These are phyloP conservation scores for Metschnikowia aberdeeniae DNA, from an alignment of 805 yeast species.

Conservation along the genomic window DNA sequence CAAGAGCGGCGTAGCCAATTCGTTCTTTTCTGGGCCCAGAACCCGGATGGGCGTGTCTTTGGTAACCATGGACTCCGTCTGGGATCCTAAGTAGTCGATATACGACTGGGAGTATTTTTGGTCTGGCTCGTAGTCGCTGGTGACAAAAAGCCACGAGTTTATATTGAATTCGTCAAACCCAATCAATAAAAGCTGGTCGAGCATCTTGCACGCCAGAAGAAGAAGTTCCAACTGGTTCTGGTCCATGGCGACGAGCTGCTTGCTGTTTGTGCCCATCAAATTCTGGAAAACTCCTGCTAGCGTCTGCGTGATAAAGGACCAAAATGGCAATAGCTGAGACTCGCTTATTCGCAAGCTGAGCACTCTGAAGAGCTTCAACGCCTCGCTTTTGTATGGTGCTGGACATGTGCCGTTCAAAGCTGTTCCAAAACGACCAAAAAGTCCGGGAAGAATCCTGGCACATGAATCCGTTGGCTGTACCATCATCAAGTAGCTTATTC, in stretches of 20 bases:
- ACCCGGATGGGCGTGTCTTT: slow-evolving; percentile 38
- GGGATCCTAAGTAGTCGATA: slow-evolving; percentile 45
- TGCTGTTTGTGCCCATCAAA: slow-evolving; percentile 23
- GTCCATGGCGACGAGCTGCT: slow-evolving; percentile 26
- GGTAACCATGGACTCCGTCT: slow-evolving; percentile 26
- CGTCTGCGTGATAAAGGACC: slow-evolving; percentile 65
- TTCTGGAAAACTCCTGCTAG: slow-evolving; percentile 49
- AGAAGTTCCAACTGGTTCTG: slow-evolving; percentile 39
- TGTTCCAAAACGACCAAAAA: slow-evolving; percentile 33
- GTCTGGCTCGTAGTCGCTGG: slow-evolving; percentile 52
- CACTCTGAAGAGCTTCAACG: slow-evolving; percentile 60
- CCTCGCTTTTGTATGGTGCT: slow-evolving; percentile 34
- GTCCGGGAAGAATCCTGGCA: slow-evolving; percentile 47
- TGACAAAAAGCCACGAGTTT: slow-evolving; percentile 81
- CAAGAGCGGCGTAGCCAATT: slow-evolving; percentile 41
- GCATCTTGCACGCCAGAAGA: slow-evolving; percentile 65
- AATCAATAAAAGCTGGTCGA: slow-evolving; percentile 68
- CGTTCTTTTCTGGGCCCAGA: slow-evolving; percentile 25
- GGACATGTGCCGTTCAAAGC: slow-evolving; percentile 33
- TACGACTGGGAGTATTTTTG: slow-evolving; percentile 29
- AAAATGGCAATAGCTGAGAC: slow-evolving; percentile 59
- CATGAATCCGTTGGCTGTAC: slow-evolving; percentile 58
- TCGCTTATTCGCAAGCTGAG: slow-evolving; percentile 59
- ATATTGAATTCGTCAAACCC: slow-evolving; percentile 73
- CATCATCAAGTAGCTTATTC: slow-evolving; percentile 61